Evolutionary conservation across 2,329 filamentous ascomycete genomes (phyloP).

Genomic region (Phialophora expanda): DNA sequence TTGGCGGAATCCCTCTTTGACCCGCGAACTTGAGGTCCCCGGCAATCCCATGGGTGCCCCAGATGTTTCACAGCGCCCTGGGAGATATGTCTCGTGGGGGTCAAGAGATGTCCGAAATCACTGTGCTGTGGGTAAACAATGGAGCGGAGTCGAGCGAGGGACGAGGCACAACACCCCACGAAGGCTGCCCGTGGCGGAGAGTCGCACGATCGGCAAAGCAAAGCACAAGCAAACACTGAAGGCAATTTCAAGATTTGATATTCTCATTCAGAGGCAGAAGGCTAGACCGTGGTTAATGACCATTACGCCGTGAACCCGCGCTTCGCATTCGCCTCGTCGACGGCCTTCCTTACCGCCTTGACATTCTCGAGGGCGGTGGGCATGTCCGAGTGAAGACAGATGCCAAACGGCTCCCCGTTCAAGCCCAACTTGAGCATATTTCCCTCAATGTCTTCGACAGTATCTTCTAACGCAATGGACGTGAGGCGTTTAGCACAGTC

Average conservation of each 20-base stretch:
- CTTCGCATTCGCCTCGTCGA: conserved; percentile 39
- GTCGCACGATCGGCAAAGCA: not conserved
- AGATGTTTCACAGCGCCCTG: not conserved
- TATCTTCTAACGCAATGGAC: conserved; percentile 21
- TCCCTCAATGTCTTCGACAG: conserved; percentile 33
- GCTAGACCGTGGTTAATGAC: not conserved
- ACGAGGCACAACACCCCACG: not conserved
- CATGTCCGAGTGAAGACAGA: conserved; percentile 45
- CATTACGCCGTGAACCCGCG: not conserved
- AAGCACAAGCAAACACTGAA: not conserved
- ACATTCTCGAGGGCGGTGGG: conserved; percentile 42
- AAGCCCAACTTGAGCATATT: conserved; percentile 38
- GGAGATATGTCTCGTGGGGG: not conserved
- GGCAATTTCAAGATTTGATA: not conserved
- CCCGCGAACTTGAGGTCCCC: not conserved
- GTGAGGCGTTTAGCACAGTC: not conserved
- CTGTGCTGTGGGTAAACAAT: not conserved
- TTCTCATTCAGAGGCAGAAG: not conserved
- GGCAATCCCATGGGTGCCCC: not conserved
- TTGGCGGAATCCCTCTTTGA: not conserved
- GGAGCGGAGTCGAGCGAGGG: not conserved
- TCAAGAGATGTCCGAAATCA: not conserved
- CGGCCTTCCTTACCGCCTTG: conserved; percentile 36
- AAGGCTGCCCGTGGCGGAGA: not conserved
- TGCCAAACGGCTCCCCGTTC: conserved; percentile 39